Evolutionary conservation across 2,329 filamentous ascomycete genomes (phyloP), one percentile per base, ranked within the genome.

Genomic region (Fusarium buxicola): DNA sequence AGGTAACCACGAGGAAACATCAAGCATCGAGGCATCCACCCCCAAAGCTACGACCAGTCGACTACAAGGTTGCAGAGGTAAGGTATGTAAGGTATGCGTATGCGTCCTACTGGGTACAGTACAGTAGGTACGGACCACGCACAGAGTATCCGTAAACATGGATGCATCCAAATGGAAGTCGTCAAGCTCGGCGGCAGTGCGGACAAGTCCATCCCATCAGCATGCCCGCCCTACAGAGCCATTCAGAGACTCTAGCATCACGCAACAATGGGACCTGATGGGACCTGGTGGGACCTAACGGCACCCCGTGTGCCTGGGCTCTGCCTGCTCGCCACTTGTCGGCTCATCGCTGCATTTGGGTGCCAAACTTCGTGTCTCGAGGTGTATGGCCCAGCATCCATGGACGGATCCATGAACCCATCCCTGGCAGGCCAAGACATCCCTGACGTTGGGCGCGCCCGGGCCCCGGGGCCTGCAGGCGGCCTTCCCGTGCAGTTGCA

Each of bases 321-420:
- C 35, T 21, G 21, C 21, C 56, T 67, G 57, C 60, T 67, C 60
- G 66, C 68, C 68, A 70, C 66, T 63, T 68, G 69, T 68, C 68
- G 69, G 66, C 69, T 71, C 68, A 71, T 69, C 66, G 66, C 60
- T 66, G 67, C 69, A 70, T 64, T 52, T 69, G 60, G 63, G 54
- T 63, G 66, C 58, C 68, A 69, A 21, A 64, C 65, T 55, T 58
- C 70, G 69, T 71, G 69, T 72, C 69, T 68, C 43, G 31, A 62
- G 60, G 51, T 71, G 69, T 71, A 69, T 71, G 69, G 69, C 66
- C 65, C 65, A 63, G 55, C 56, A 69, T 68, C 58, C 54, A 18
- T 40, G 54, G 30, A 12, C 39, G 15, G n/a, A n/a, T n/a, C n/a
- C n/a, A n/a, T n/a, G n/a, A n/a, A n/a, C n/a, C n/a, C n/a, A n/a